Evolutionary conservation across 768 basidiomycete species (phyloP).

Genomic region (Coprinopsis sp.): DNA sequence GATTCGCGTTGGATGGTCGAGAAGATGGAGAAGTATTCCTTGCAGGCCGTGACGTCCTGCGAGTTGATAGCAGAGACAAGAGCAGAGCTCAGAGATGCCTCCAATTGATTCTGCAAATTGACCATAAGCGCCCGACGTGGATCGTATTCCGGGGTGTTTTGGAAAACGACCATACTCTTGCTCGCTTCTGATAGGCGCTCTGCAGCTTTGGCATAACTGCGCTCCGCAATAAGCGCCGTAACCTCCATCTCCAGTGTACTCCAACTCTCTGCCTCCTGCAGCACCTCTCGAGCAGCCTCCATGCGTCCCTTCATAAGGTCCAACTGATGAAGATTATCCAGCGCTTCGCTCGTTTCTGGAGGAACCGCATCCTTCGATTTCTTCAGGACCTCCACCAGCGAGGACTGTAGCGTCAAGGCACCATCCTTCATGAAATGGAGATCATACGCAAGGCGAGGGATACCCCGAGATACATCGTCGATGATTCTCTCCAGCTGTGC

Average conservation of each 20-base stretch:
- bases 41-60: constrained; percentile 70
- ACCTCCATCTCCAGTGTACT: constrained; percentile 92
- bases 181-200: constrained; percentile 85
- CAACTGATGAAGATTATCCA: constrained; percentile 75
- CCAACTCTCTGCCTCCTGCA: constrained; percentile 96
- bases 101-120: constrained; percentile 92
- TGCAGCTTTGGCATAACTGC: constrained; percentile 85
- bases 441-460: constrained; percentile 91
- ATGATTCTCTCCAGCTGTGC: constrained; percentile 82
- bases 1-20: constrained; percentile 85
- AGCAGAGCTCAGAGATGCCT: constrained; percentile 87
- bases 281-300: constrained; percentile 84
- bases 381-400: constrained; percentile 58
- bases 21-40: constrained; percentile 82
- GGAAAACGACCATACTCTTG: constrained; percentile 86
- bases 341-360: constrained; percentile 54
- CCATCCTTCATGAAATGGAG: constrained; percentile 96
- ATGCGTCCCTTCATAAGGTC: constrained; percentile 82
- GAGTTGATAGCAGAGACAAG: constrained; percentile 82
- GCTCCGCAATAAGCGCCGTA: constrained; percentile 73
- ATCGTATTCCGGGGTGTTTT: constrained; percentile 90
- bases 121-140: constrained; percentile 80
- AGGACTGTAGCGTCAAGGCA: constrained; percentile 68
- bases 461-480: constrained; percentile 86
- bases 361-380: constrained; percentile 49